These are phyloP conservation scores for Uromyces viciae-fabae DNA, from an alignment of 1,284 basidiomycete species.

Conservation along the genomic window DNA sequence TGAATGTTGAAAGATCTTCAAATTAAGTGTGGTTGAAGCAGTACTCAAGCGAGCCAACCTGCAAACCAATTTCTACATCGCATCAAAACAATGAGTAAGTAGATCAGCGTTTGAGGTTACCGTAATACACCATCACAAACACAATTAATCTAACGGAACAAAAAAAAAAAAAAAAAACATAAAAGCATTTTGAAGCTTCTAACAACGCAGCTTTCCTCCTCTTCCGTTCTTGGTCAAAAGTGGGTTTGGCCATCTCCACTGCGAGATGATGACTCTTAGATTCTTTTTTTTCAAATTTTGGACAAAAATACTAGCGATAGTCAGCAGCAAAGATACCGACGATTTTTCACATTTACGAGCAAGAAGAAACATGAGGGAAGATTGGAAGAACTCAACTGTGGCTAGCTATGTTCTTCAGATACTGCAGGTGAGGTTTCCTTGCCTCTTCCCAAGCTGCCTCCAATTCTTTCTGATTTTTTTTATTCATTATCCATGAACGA, in stretches of 20 bases:
- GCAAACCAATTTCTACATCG: neutral
- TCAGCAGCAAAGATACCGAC: neutral
- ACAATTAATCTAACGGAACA: no score
- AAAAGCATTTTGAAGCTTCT: constrained; percentile 25
- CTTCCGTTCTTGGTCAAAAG: constrained; percentile 17
- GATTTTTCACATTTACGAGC: no score
- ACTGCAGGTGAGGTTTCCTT: constrained; percentile 5
- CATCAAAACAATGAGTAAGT: neutral
- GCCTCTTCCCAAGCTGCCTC: constrained; percentile 4
- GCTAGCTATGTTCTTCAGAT: neutral
- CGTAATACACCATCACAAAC: neutral
- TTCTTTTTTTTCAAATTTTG: no score
- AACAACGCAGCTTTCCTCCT: constrained; percentile 9
- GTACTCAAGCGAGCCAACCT: constrained; percentile 11
- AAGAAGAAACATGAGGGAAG: neutral
- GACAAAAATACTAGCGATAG: no score
- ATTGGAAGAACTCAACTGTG: neutral
- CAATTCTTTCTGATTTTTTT: constrained; percentile 28
- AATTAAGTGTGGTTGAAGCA: neutral
- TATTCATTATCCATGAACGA: no score
- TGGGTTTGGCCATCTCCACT: constrained; percentile 18
- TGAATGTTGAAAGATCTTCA: constrained; percentile 14
- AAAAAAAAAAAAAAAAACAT: no score
- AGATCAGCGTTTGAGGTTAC: neutral
- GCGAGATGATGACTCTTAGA: neutral